Conservation (phyloP, 2,329 filamentous ascomycete species). For the Fusarium euwallaceae region DNA sequence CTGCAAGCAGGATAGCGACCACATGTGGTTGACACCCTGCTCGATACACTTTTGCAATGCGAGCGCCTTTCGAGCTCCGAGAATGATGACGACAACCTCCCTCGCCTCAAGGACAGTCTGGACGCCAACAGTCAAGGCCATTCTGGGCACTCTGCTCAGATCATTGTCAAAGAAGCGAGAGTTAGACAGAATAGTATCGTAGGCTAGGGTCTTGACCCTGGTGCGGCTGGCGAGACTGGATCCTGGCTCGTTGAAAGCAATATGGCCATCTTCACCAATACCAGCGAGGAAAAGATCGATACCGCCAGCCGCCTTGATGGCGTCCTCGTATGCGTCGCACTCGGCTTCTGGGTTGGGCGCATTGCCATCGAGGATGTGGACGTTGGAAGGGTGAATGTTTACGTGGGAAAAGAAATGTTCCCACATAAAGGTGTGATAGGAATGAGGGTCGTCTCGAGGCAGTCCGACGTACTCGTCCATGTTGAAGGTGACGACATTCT, state of each 20-base stretch:
- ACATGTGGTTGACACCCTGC: constrained; percentile 89
- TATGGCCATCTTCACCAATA: constrained; percentile 88
- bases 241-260: constrained; percentile 92
- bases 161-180: constrained; percentile 86
- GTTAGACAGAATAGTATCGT: constrained; percentile 89
- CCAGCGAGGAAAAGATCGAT: constrained; percentile 90
- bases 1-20: constrained; percentile 86
- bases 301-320: constrained; percentile 79
- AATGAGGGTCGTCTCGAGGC: constrained; percentile 84
- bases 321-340: constrained; percentile 83
- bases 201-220: constrained; percentile 87
- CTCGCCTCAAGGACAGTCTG: constrained; percentile 85
- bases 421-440: constrained; percentile 95
- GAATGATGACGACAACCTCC: constrained; percentile 86
- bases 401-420: constrained; percentile 90
- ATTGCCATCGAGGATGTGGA: constrained; percentile 88
- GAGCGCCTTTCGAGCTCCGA: constrained; percentile 83
- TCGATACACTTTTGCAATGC: constrained; percentile 86
- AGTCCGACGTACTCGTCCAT: constrained; percentile 94
- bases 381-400: constrained; percentile 84
- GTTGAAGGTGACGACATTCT: constrained; percentile 92
- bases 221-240: constrained; percentile 83
- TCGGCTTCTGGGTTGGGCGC: constrained; percentile 80
- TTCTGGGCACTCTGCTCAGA: constrained; percentile 79
- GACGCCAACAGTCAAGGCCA: constrained; percentile 87